Conservation (phyloP, 768 basidiomycete species). For the Leucocoprinus sp. region DNA sequence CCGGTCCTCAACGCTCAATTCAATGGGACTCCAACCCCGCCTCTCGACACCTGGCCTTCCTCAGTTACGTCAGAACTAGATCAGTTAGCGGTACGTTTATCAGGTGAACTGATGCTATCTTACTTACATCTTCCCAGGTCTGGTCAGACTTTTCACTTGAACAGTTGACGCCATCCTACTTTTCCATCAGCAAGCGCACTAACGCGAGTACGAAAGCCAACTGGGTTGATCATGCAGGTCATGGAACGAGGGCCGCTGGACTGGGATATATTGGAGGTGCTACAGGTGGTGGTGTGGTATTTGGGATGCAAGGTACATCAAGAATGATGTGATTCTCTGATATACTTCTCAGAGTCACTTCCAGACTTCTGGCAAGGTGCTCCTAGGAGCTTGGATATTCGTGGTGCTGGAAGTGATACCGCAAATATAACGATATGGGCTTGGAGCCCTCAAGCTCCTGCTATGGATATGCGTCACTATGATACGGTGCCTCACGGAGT, state of each 20-base stretch:
- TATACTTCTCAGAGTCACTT: too few species aligned
- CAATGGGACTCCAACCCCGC: constrained; percentile 24
- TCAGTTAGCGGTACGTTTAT: constrained; percentile 20
- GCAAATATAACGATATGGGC: constrained; percentile 29
- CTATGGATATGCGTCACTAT: constrained; percentile 31
- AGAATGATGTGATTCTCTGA: not conserved
- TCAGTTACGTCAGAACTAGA: constrained; percentile 24
- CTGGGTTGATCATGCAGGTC: constrained; percentile 25
- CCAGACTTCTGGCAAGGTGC: constrained; percentile 32
- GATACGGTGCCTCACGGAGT: constrained; percentile 31
- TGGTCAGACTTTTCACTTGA: constrained; percentile 31
- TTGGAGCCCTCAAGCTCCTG: constrained; percentile 28
- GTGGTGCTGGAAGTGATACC: constrained; percentile 21
- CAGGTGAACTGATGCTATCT: not conserved
- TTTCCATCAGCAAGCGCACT: constrained; percentile 25
- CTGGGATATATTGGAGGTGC: constrained; percentile 31
- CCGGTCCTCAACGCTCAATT: constrained; percentile 30
- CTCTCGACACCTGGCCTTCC: constrained; percentile 28
- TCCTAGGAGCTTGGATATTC: constrained; percentile 27
- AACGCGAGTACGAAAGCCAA: constrained; percentile 17
- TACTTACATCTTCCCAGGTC: constrained; percentile 2
- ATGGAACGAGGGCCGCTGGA: constrained; percentile 26
- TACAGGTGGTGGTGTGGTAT: constrained; percentile 26
- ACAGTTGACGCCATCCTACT: constrained; percentile 24
- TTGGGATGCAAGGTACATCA: constrained; percentile 23